These are phyloP conservation scores for Mikania micrantha DNA, from an alignment of 129 eudicot species.

Conservation along the genomic window DNA sequence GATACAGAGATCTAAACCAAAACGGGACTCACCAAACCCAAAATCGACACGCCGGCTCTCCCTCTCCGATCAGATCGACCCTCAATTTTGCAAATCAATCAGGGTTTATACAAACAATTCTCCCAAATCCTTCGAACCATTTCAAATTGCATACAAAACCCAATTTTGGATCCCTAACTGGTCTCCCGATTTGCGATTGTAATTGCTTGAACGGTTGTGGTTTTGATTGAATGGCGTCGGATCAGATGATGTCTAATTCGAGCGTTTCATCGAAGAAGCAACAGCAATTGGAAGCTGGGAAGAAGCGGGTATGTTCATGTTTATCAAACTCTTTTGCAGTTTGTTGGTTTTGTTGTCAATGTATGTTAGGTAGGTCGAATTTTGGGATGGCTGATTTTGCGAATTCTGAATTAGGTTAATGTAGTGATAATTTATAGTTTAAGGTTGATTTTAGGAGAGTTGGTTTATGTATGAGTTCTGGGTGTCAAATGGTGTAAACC, in stretches of 20 bases:
- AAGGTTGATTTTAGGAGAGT: background rate
- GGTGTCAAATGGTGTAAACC: background rate
- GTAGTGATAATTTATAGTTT: background rate
- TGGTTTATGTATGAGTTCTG: background rate
- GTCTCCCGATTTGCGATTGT: background rate
- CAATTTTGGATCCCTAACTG: background rate
- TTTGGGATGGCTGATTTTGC: background rate
- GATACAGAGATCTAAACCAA: constrained; percentile 2
- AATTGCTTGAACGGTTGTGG: background rate
- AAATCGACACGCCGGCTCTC: constrained; percentile 10
- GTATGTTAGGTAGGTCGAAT: background rate
- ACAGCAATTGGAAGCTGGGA: constrained; percentile 87
- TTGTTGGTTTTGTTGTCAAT: background rate
- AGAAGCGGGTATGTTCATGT: constrained; percentile 55
- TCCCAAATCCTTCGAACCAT: constrained; percentile 9
- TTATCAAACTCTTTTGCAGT: background rate
- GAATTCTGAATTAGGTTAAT: background rate
- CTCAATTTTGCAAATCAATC: constrained; percentile 26
- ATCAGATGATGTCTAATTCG: constrained; percentile 40
- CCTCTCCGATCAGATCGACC: constrained; percentile 62
- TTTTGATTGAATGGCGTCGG: constrained; percentile 67
- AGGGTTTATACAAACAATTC: constrained; percentile 37
- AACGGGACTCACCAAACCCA: constrained; percentile 4
- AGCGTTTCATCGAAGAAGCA: constrained; percentile 45
- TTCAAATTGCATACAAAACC: background rate